A percentile compares a stretch with the other conserved stretches of the same genome.
Evolutionary conservation across 306 rosid species (phyloP).

Genomic region (Quercus aquifolioides): DNA sequence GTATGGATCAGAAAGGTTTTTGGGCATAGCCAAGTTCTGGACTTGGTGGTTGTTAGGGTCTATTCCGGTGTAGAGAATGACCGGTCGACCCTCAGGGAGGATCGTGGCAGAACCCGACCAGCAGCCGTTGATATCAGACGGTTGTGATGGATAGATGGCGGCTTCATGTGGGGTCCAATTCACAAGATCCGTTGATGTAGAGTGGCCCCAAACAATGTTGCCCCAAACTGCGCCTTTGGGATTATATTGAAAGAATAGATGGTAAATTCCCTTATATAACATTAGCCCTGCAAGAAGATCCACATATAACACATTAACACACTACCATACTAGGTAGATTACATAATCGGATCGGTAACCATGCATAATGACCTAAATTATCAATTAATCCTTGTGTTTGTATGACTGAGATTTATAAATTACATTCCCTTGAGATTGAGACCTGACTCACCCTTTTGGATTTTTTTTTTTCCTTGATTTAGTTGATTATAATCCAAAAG

Average conservation of each 20-base stretch:
- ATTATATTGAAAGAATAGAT: conserved; percentile 80
- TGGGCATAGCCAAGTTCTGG: conserved; percentile 71
- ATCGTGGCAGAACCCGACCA: conserved; percentile 89
- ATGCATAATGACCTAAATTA: too few relatives aligned
- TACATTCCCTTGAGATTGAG: too few relatives aligned
- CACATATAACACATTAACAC: too few relatives aligned
- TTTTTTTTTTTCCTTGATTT: too few relatives aligned
- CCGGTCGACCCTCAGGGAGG: conserved; percentile 54
- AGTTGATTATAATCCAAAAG: too few relatives aligned
- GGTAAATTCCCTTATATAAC: conserved; percentile 63
- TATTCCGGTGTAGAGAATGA: conserved; percentile 73
- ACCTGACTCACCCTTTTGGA: too few relatives aligned
- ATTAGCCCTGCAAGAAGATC: conserved; percentile 49
- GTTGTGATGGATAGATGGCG: conserved; percentile 65
- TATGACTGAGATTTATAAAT: too few relatives aligned
- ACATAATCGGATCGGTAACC: too few relatives aligned
- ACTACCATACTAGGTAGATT: too few relatives aligned
- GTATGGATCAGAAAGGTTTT: conserved; percentile 67
- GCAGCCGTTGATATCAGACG: conserved; percentile 67
- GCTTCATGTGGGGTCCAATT: conserved; percentile 71
- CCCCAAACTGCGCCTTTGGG: conserved; percentile 78
- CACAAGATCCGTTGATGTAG: conserved; percentile 69
- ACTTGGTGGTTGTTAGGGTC: conserved; percentile 57
- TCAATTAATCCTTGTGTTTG: too few relatives aligned
- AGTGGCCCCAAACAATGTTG: conserved; percentile 83